Base-by-base conservation (phyloP, 805 yeast species). In the Schizosaccharomyces octosporus region DNA sequence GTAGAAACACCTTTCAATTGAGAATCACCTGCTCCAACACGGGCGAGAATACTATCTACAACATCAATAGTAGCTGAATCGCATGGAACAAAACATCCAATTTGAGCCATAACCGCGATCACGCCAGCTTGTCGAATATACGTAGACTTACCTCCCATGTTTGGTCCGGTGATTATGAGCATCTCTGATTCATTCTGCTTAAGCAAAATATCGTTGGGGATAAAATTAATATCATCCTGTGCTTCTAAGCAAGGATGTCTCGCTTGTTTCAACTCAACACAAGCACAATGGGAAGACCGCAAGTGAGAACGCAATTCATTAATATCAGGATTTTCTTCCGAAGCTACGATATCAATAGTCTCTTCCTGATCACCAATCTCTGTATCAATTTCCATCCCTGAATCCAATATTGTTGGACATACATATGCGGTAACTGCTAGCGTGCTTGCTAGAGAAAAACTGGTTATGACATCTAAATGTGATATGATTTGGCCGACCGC, bases 1-100 rank as follows among this genome's bases (percentile, higher is more conserved):
- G 98, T 93, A 0, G 97, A 89, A 36, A 93, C 87, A 31, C 98
- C 98, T 71, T 90, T 89, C 68, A 93, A 76, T 72, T 93, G 98
- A 0, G 97, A 90, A 70, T 93, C 98, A 13, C 97, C 95, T 2
- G 98, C 97, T 11, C 98, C 98, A n/a, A 93, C 96, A 69, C 98
- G 81, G 15, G 97, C 94, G 63, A 93, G 77, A 4, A 93, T 84
- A 1, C 95, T 87, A 72, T 93, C 98, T 64, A 90, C 87, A 1
- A 93, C 75, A 13, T 87, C 81, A 31, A 93, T 70, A 67, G 87
- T 89, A 0, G 96, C 89, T 42, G 76, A 81, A 13, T 74, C 73
- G 64, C 84, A 83, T 1, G 98, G 98, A 31, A 89, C 81, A 68
- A 84, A 89, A 63, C 93, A 84, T 0, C 97, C 97, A 24, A 87